Evolutionary conservation across 2,329 filamentous ascomycete species (phyloP), one percentile per base, ranked within the genome.

Genomic region (Leptographium lundbergii): DNA sequence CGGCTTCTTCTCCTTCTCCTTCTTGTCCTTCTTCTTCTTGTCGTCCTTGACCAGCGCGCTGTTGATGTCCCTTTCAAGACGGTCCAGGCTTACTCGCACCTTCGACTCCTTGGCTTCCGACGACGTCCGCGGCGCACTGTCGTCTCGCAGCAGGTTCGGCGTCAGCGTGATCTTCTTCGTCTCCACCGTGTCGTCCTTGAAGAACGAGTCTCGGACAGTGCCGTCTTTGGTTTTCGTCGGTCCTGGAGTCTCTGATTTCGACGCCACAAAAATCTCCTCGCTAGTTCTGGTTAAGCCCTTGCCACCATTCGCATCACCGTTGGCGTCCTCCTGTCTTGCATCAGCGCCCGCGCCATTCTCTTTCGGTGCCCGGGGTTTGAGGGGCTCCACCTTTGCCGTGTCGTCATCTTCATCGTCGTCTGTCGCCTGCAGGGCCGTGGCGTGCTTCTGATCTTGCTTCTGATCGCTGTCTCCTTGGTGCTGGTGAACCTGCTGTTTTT

Each of bases 141-240:
- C 91, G 65, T 97, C 92, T 50, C 92, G 85, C 48, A 97, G 76
- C 57, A 99, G 74, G 65, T 95, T 95, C 1, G 94, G 94, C 4
- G 94, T 99, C 52, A 99, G 81, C 0, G 91, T 95, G 65, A 99
- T 97, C 75, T 97, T 97, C 72, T 95, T 91, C 3, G 94, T 96
- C 72, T 97, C 94, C 45, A 90, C 87, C 36, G 84, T 90, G 68
- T 99, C 92, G 68, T 97, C 94, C 71, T 91, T 95, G 78, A 96
- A 96, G 77, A 97, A 96, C 1, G 92, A 96, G 72, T 97, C 92
- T 63, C 92, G 83, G 52, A 96, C 81, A 25, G 88, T 92, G 50
- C 91, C 91, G 66, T 95, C 95, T 63, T 87, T 84, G 42, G 89
- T 91, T 68, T 86, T 82, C 69, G 78, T 79, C 1, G 75, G 73